Evolutionary conservation across 441 rosid species (phyloP), one percentile per base, ranked within the genome.

Genomic region (Syzygium malaccense): DNA sequence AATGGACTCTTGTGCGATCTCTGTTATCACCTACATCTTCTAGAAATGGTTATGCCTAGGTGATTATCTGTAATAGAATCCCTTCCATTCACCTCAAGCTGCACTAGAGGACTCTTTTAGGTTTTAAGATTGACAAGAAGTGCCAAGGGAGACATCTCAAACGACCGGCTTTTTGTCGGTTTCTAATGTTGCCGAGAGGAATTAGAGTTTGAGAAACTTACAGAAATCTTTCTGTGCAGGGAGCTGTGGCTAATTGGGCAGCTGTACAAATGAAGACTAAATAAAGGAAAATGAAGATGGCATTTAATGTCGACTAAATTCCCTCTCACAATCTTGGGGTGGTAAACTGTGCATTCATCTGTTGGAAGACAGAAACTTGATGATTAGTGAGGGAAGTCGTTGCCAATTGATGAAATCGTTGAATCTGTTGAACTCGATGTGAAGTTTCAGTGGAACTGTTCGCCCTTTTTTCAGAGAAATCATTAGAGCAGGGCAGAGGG

Each of bases 21-120:
- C 1, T 0, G 10, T 3, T 71, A 5, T 37, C 19, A 26, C 14
- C 75, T 17, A 2, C 0, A 30, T 18, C 32, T 30, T 64, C 13
- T 64, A 17, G 23, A 30, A 64, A 30, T 4, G 3, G 41, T 66
- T 66, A 1, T 64, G 12, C 75, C 6, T 68, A 4, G 79, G 26
- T 68, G 26, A 19, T 32, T 2, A 0, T 32, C 41, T 32, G 1
- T 17, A 8, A 66, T 17, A 8, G 41, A 32, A 17, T 25, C 12
- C 41, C 6, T 66, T 33, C 26, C 48, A 68, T 68, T 33, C 79
- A 68, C 48, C 79, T 18, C 79, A 9, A 4, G 48, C 4, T 18
- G 33, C 2, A 9, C 45, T 33, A 18, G 79, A 68, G 3, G 7
- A 68, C 2, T 32, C 26, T 68, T 68, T 68, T 4, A 18, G 26